phyloP scores from a whole-genome alignment of 768 basidiomycete species.

The Russula abietina region DNA sequence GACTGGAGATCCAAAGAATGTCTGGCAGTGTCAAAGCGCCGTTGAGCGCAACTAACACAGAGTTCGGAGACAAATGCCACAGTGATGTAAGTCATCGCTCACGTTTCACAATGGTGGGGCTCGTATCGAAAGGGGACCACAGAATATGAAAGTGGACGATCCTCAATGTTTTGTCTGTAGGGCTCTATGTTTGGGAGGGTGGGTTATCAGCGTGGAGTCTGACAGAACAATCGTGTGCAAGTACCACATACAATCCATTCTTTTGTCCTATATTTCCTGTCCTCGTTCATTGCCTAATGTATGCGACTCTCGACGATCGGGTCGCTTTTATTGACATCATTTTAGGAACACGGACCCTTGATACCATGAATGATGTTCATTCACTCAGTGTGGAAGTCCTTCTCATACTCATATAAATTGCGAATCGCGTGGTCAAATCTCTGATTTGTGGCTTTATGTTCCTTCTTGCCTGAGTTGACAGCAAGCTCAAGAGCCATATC shows the following conservation, averaged over 20 bases:
- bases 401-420: background rate
- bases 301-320: background rate
- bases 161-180: too few relatives aligned
- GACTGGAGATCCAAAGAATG: conserved; percentile 7
- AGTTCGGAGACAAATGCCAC: background rate
- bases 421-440: background rate
- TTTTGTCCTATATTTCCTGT: background rate
- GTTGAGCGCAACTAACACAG: background rate
- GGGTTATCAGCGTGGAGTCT: background rate
- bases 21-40: background rate
- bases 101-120: conserved; percentile 1
- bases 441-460: background rate
- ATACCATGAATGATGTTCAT: background rate
- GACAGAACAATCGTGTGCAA: background rate
- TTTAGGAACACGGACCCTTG: background rate
- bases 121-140: background rate
- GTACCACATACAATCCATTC: background rate
- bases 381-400: background rate
- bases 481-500: background rate
- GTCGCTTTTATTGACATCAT: background rate
- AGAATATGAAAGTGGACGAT: background rate
- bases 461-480: background rate
- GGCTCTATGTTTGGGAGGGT: background rate
- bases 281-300: background rate
- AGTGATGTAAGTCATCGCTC: background rate